These are phyloP conservation scores for Lentinula detonsa DNA, from an alignment of 768 basidiomycete genomes.

Conservation along the genomic window DNA sequence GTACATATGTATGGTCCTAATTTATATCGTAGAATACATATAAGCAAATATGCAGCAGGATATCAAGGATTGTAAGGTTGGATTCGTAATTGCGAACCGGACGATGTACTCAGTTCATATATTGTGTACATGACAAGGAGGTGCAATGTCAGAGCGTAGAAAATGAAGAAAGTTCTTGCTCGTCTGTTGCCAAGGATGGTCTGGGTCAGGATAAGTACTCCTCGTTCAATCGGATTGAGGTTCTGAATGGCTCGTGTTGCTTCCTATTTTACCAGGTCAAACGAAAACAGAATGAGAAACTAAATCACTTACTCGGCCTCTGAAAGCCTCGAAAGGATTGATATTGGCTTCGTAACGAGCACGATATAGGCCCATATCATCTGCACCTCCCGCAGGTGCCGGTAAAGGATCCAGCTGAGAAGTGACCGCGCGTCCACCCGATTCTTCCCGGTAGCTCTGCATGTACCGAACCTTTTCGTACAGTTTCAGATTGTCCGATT, in stretches of 20 bases:
- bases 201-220: slow-evolving; percentile 79
- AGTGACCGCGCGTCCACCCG: slow-evolving; percentile 43
- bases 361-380: slow-evolving; percentile 85
- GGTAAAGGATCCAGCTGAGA: slow-evolving; percentile 71
- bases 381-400: slow-evolving; percentile 33
- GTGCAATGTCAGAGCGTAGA: slow-evolving; percentile 80
- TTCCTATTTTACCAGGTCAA: slow-evolving; percentile 49
- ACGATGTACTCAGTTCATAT: slow-evolving; percentile 63
- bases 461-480: slow-evolving; percentile 99
- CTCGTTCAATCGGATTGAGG: slow-evolving; percentile 87
- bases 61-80: slow-evolving; percentile 40
- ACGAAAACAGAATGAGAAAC: neutral
- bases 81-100: slow-evolving; percentile 41
- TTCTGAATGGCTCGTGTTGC: slow-evolving; percentile 90
- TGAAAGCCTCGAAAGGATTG: slow-evolving; percentile 98
- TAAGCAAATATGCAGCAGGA: slow-evolving; percentile 12
- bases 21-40: slow-evolving; percentile 2
- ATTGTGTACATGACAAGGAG: slow-evolving; percentile 74
- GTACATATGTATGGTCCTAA: slow-evolving; percentile 2
- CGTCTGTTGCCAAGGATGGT: slow-evolving; percentile 85
- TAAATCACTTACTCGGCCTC: slow-evolving; percentile 69
- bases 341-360: slow-evolving; percentile 93
- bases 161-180: slow-evolving; percentile 83
- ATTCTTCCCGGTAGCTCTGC: slow-evolving; percentile 89
- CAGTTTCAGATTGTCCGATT: slow-evolving; percentile 93